Evolutionary conservation across 305 asterid species (phyloP), one percentile per base, ranked within the genome.

Genomic region (Fraxinus baroniana): DNA sequence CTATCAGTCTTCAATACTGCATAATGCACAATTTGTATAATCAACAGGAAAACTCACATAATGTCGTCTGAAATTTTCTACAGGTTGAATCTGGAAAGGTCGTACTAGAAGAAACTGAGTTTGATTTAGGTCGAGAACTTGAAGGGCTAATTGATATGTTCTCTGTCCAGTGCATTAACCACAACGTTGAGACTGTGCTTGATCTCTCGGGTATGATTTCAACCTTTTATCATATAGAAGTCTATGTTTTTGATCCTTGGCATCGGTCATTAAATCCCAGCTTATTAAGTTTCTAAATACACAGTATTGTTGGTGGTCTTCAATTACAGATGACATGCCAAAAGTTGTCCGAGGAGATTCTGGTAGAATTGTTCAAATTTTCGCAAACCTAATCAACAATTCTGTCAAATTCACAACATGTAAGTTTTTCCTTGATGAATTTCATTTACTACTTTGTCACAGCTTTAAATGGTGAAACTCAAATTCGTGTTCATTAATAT

Each of bases 51-150:
- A 66, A 66, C 17, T 66, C 39, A 85, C 70, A 66, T 32, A 39
- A 33, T 75, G 49, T 30, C 36, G 26, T 18, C 76, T 72, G 82
- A 78, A 85, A 68, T 57, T 46, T 62, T 83, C 64, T 79, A 66
- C 91, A 95, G 98, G 98, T 95, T 60, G 98, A 95, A 89, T 95
- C 98, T 55, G 98, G 98, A 72, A 95, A 95, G 81, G 84, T 95
- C 22, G 87, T 93, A 83, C 91, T 95, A 70, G 98, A 95, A 87
- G 98, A 93, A 87, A 89, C 92, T n/a, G 98, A 95, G 84, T 95
- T 95, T 79, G 97, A 95, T 85, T 84, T 95, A 87, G 91, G 94
- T 36, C 89, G 94, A 87, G 98, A 95, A 66, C 98, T 95, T 81
- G 98, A 95, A 94, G 98, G 98, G 78, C 97, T 95, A 33, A 88